phyloP scores from a whole-genome alignment of 805 yeast species.

The Spathaspora passalidarum region DNA sequence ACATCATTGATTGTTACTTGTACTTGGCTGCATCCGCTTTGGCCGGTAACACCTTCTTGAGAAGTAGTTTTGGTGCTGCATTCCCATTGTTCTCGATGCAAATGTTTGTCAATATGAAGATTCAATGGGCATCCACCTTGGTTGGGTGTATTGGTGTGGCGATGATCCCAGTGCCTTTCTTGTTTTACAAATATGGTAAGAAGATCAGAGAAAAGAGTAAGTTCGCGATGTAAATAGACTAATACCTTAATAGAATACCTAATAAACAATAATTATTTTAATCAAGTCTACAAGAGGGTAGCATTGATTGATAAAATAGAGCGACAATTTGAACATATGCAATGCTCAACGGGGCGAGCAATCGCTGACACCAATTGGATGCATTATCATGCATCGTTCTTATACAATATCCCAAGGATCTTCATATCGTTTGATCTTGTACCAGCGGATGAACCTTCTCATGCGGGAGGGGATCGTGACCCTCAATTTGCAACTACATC shows the following conservation, averaged over 20 bases:
- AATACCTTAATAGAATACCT: neutral
- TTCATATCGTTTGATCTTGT: too few species aligned
- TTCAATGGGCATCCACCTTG: slow-evolving; percentile 54
- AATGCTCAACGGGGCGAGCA: too few species aligned
- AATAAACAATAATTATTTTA: neutral
- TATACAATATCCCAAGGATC: too few species aligned
- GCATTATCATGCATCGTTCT: too few species aligned
- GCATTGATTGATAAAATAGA: too few species aligned
- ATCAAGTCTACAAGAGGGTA: too few species aligned
- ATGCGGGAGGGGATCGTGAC: too few species aligned
- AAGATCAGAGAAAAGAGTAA: slow-evolving; percentile 18
- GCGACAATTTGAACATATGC: too few species aligned
- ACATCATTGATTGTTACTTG: slow-evolving; percentile 59
- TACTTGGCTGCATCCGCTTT: slow-evolving; percentile 60
- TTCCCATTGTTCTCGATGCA: slow-evolving; percentile 59
- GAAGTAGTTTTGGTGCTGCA: slow-evolving; percentile 58
- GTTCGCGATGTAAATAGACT: slow-evolving; percentile 26
- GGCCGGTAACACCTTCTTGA: slow-evolving; percentile 59
- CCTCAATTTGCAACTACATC: too few species aligned
- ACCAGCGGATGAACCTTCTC: too few species aligned
- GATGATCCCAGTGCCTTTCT: slow-evolving; percentile 56
- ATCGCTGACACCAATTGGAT: too few species aligned
- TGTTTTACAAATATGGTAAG: slow-evolving; percentile 51
- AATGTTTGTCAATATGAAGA: slow-evolving; percentile 49
- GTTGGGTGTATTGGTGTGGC: slow-evolving; percentile 50